Evolutionary conservation across 1,284 basidiomycete species (phyloP).

Genomic region (Ceratobasidium sp.): DNA sequence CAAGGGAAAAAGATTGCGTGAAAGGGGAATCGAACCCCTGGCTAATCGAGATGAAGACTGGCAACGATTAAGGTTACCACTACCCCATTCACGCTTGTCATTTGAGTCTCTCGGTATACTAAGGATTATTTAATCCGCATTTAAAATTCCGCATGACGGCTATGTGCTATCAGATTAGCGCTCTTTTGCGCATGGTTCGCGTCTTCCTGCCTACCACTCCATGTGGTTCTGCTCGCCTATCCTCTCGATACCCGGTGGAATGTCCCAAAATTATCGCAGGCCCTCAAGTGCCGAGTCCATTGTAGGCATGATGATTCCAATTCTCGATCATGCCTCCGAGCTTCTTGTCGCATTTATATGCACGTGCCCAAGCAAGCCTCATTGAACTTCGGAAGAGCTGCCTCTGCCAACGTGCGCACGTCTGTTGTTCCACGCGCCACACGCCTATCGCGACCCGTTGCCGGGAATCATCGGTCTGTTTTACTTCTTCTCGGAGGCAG

Average conservation of each 20-base stretch:
- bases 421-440: conserved; percentile 17
- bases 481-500: neutral
- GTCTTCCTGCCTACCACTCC: neutral
- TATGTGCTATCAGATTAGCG: neutral
- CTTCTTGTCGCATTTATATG: neutral
- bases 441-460: conserved; percentile 11
- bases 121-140: neutral
- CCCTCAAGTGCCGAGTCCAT: neutral
- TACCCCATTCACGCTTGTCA: conserved; percentile 41
- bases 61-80: conserved; percentile 41
- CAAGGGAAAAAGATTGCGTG: conserved; percentile 19
- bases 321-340: conserved; percentile 6
- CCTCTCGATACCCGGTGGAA: neutral
- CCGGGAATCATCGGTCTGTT: conserved; percentile 12
- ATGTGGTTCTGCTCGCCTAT: neutral
- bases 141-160: neutral
- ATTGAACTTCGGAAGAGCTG: neutral
- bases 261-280: neutral
- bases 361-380: conserved; percentile 23
- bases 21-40: conserved; percentile 42
- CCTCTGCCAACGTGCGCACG: conserved; percentile 17
- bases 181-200: neutral
- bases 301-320: neutral
- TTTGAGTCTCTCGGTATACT: neutral
- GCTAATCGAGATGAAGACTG: conserved; percentile 35